These are phyloP conservation scores for Ceratorhiza oryzae-sativae DNA, from an alignment of 1,284 basidiomycete genomes.

Conservation along the genomic window DNA sequence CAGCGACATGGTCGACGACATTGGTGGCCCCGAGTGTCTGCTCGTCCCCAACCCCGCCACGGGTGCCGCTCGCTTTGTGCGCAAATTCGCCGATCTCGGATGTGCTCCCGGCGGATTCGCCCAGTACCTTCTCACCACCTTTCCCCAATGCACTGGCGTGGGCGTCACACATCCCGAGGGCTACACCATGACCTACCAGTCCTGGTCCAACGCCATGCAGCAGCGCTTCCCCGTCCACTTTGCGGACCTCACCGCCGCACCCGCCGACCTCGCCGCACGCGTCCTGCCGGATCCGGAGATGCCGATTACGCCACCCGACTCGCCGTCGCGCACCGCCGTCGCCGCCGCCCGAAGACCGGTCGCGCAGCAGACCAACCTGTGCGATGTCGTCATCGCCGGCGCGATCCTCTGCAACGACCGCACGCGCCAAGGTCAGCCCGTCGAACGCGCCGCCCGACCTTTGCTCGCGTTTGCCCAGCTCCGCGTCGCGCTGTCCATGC, in stretches of 20 bases:
- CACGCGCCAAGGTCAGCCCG: conserved; percentile 22
- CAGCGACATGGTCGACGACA: conserved; percentile 32
- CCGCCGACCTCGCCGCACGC: conserved; percentile 17
- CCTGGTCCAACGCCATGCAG: conserved; percentile 28
- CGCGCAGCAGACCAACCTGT: neutral
- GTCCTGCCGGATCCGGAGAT: conserved; percentile 22
- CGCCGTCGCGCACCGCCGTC: conserved; percentile 2
- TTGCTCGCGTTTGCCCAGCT: conserved; percentile 22
- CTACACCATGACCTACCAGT: conserved; percentile 31
- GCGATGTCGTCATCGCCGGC: conserved; percentile 24
- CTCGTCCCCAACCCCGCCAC: conserved; percentile 20
- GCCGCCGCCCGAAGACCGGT: conserved; percentile 1
- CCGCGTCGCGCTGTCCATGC: conserved; percentile 15
- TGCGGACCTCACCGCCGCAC: conserved; percentile 7
- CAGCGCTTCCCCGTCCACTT: conserved; percentile 31
- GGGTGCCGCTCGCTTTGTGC: conserved; percentile 14
- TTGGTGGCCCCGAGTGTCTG: conserved; percentile 26
- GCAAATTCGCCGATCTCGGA: conserved; percentile 25
- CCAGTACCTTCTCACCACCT: conserved; percentile 23
- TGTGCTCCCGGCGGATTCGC: conserved; percentile 31
- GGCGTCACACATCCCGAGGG: conserved; percentile 25
- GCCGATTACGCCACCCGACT: conserved; percentile 28
- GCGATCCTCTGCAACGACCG: conserved; percentile 26
- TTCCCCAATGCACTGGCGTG: conserved; percentile 34
- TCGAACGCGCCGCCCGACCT: conserved; percentile 23